These are phyloP conservation scores for Suillus occidentalis DNA, from an alignment of 768 basidiomycete species.

Conservation along the genomic window DNA sequence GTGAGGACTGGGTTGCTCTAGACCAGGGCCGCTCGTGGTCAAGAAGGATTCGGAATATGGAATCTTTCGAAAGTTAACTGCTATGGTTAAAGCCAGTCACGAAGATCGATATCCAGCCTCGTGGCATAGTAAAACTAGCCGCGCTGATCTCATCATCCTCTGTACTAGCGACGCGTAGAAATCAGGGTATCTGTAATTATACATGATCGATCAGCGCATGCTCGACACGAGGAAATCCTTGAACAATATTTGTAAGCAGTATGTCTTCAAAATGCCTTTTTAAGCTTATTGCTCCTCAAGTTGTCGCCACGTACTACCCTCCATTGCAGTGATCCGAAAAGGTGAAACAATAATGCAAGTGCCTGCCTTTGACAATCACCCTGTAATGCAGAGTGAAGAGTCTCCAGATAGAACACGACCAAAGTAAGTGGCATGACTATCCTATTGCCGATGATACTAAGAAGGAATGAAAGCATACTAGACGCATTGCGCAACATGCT, in stretches of 20 bases:
- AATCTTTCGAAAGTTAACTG: neutral
- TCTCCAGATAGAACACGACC: neutral
- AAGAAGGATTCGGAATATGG: neutral
- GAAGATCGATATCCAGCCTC: neutral
- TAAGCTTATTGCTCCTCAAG: too few relatives aligned
- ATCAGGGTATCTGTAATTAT: constrained; percentile 3
- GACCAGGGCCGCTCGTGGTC: neutral
- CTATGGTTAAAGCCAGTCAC: constrained; percentile 4
- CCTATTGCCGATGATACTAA: too few relatives aligned
- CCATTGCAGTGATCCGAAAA: too few relatives aligned
- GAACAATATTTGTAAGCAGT: neutral
- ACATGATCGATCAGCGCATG: constrained; percentile 1
- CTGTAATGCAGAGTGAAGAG: neutral
- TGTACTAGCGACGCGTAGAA: neutral
- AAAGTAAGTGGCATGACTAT: too few relatives aligned
- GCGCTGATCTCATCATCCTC: neutral
- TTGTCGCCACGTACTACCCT: too few relatives aligned
- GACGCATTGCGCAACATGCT: too few relatives aligned
- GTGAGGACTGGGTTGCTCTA: neutral
- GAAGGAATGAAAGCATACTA: too few relatives aligned
- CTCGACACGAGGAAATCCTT: neutral
- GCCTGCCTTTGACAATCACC: neutral
- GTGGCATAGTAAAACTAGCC: neutral
- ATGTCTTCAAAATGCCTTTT: too few relatives aligned
- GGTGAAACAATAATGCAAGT: neutral